Conservation (phyloP, 2,329 filamentous ascomycete species). For the Cladophialophora exuberans region DNA sequence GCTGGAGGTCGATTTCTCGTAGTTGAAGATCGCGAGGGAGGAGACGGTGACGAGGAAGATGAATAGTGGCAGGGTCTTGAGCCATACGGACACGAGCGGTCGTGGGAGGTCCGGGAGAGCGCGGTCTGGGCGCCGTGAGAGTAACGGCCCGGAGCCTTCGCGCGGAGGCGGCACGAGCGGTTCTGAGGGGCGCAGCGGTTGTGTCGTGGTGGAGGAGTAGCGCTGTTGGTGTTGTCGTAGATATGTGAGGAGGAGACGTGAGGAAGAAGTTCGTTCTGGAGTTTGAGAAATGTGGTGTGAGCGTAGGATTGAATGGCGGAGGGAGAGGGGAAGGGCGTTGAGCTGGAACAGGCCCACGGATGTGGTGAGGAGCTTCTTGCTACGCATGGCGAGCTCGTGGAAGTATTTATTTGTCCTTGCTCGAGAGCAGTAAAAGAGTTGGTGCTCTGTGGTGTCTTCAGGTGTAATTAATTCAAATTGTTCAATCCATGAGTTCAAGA, state of each 20-base stretch:
- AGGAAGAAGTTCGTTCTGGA: neutral
- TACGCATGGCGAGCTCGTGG: neutral
- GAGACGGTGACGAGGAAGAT: slow-evolving; percentile 69
- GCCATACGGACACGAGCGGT: slow-evolving; percentile 59
- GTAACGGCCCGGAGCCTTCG: slow-evolving; percentile 54
- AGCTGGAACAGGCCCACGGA: slow-evolving; percentile 1
- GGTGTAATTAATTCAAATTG: too few relatives aligned
- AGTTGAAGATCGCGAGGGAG: slow-evolving; percentile 94
- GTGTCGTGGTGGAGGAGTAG: too few relatives aligned
- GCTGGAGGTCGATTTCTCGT: slow-evolving; percentile 90
- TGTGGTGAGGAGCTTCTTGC: slow-evolving; percentile 4
- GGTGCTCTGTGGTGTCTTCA: too few relatives aligned
- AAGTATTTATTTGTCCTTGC: too few relatives aligned
- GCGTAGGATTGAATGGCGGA: slow-evolving; percentile 8
- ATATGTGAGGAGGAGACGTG: neutral
- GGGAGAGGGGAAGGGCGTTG: slow-evolving; percentile 5
- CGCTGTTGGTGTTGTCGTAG: neutral
- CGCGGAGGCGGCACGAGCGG: slow-evolving; percentile 52
- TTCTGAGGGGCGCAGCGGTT: too few relatives aligned
- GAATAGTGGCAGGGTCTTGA: slow-evolving; percentile 80
- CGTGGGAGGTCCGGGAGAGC: slow-evolving; percentile 53
- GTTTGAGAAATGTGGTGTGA: neutral
- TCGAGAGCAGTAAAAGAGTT: too few relatives aligned
- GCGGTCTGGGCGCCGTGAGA: slow-evolving; percentile 57
- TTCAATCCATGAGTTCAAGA: too few relatives aligned